Base-by-base conservation (phyloP, 176 grass and related monocot species). In the Tuctoria greenei region DNA sequence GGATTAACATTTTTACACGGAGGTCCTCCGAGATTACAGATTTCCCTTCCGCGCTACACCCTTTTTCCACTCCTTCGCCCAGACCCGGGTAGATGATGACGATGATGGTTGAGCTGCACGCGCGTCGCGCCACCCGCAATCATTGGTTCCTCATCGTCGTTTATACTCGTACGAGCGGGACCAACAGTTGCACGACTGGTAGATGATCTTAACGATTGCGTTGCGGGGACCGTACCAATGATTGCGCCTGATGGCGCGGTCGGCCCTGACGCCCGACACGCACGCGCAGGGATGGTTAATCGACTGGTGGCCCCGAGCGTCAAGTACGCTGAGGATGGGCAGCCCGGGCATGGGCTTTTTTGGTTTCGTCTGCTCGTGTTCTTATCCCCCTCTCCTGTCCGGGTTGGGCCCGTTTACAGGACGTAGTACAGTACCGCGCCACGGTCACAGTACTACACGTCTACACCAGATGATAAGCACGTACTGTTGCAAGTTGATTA, bases 201-300 rank as follows among this genome's bases (percentile, higher is more conserved):
- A 31, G 31, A 31, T 31, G 31, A 31, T 31, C 31, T 31, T 31
- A 31, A 31, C 31, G n/a, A n/a, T n/a, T n/a, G n/a, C n/a, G n/a
- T 92, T 86, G 75, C 79, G 36, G 31, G 65, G 87, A 87, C 91
- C 84, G 84, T 85, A 82, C 84, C 79, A 90, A 93, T 93, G 77
- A 93, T 93, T 93, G 84, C 77, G 61, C 68, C 81, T 79, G 77
- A 77, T 40, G 46, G 15, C 20, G 67, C 50, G 82, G 91, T 93
- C 84, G 80, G 80, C 77, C 68, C 71, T 40, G 73, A 76, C 68
- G 59, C 71, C 71, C 39, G 62, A 87, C 81, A 84, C 0, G 66
- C 42, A 79, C 50, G 41, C 2, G 12, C 14, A n/a, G n/a, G n/a
- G n/a, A n/a, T n/a, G n/a, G n/a, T n/a, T n/a, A n/a, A n/a, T 31